These are phyloP conservation scores for Crotalaria pallida DNA, from an alignment of 306 rosid genomes.

Conservation along the genomic window DNA sequence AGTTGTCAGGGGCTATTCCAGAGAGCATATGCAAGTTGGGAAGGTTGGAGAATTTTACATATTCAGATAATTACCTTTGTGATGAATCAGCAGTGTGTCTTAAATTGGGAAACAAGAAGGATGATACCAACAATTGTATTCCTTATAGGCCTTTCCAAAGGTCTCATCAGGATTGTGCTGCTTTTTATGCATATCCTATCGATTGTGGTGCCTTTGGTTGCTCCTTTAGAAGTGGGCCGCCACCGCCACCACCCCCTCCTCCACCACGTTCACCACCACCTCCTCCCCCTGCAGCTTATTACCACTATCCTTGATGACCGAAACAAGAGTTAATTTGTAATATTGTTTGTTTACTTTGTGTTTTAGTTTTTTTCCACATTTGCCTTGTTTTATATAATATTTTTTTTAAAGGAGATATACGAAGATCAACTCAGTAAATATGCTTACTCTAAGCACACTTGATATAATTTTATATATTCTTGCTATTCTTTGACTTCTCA, in stretches of 20 bases:
- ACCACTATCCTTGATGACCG: conserved; percentile 19
- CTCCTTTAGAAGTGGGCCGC: not conserved
- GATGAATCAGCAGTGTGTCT: conserved; percentile 46
- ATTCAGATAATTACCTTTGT: conserved; percentile 62
- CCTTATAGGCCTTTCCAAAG: conserved; percentile 65
- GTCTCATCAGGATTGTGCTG: conserved; percentile 44
- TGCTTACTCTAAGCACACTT: too few relatives aligned
- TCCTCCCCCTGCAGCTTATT: not conserved
- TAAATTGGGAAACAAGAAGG: conserved; percentile 38
- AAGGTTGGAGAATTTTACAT: conserved; percentile 69
- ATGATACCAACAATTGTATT: conserved; percentile 65
- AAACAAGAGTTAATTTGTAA: not conserved
- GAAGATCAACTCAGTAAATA: not conserved
- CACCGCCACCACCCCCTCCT: accelerated
- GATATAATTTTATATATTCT: too few relatives aligned
- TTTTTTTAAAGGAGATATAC: not conserved
- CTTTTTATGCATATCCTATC: conserved; percentile 44
- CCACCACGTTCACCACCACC: not conserved
- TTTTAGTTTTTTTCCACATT: not conserved
- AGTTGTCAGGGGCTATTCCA: conserved; percentile 60
- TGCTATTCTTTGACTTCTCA: too few relatives aligned
- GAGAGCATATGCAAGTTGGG: conserved; percentile 55
- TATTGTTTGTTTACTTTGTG: not conserved
- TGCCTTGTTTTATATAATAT: not conserved
- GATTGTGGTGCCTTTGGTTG: conserved; percentile 57